phyloP scores from a whole-genome alignment of 805 yeast genomes.

The Candida ovalis region DNA sequence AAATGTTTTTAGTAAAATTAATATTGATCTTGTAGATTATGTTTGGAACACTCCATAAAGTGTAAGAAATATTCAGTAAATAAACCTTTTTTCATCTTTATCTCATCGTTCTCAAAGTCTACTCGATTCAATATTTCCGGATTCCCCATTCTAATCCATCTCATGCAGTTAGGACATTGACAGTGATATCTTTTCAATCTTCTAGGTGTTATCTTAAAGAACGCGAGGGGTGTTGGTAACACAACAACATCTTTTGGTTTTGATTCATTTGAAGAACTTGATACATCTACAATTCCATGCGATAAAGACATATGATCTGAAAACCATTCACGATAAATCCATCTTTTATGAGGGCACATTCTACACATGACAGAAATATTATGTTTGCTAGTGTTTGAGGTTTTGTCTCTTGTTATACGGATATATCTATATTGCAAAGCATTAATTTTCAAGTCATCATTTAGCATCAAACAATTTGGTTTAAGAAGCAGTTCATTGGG shows the following conservation, averaged over 20 bases:
- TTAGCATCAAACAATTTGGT: constrained; percentile 3
- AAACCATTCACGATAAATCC: constrained; percentile 14
- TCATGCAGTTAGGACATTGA: constrained; percentile 21
- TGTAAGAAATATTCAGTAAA: constrained; percentile 24
- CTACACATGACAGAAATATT: constrained; percentile 14
- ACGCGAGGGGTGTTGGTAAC: constrained; percentile 17
- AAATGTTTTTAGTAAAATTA: not conserved
- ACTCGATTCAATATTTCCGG: constrained; percentile 5
- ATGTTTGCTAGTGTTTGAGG: not conserved
- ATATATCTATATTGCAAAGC: constrained; percentile 12
- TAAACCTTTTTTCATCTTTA: constrained; percentile 11
- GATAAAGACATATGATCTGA: constrained; percentile 21
- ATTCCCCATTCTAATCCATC: constrained; percentile 21
- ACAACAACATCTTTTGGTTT: constrained; percentile 6
- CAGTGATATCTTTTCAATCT: constrained; percentile 18
- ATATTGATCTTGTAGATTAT: not conserved
- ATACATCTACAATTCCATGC: constrained; percentile 19
- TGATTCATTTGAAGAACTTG: not conserved
- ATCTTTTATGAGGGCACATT: constrained; percentile 19
- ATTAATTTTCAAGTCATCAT: constrained; percentile 4
- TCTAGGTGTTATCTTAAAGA: constrained; percentile 14
- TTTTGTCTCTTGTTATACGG: constrained; percentile 1
- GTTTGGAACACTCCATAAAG: constrained; percentile 14
- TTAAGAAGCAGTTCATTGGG: constrained; percentile 8
- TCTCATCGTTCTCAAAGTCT: not conserved